Percentiles rank a stretch among this genome's conserved stretches.
These are phyloP conservation scores for Peribolospora baueri DNA, from an alignment of 768 basidiomycete genomes.

Conservation along the genomic window DNA sequence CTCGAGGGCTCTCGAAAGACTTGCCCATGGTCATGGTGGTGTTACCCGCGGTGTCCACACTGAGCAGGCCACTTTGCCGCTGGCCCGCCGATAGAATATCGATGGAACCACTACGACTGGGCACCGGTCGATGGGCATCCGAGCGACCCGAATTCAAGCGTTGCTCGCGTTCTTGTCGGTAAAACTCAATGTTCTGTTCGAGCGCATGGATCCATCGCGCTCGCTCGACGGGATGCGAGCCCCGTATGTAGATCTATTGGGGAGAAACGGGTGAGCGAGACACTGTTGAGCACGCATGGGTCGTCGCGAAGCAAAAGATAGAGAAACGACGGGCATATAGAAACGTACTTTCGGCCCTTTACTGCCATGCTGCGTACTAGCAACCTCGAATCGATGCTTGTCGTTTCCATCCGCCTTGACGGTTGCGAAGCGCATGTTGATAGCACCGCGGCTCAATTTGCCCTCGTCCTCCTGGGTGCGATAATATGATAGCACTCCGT, in stretches of 20 bases:
- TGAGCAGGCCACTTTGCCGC: too few relatives aligned
- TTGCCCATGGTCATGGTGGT: too few relatives aligned
- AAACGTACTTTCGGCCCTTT: constrained; percentile 12
- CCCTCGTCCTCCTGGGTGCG: constrained; percentile 75
- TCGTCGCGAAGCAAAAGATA: not conserved
- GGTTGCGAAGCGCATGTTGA: constrained; percentile 56
- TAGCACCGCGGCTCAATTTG: constrained; percentile 60
- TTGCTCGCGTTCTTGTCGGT: constrained; percentile 22
- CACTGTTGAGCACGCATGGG: not conserved
- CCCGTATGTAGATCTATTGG: constrained; percentile 34
- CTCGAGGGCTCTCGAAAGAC: too few relatives aligned
- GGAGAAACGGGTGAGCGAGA: not conserved
- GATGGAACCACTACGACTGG: too few relatives aligned
- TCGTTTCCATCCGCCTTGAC: constrained; percentile 28
- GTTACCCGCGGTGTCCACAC: too few relatives aligned
- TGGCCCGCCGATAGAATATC: too few relatives aligned
- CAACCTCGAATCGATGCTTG: constrained; percentile 59
- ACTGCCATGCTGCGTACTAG: constrained; percentile 20
- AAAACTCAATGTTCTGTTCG: constrained; percentile 45
- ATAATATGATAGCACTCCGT: constrained; percentile 37
- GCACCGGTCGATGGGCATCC: too few relatives aligned
- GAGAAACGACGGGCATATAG: constrained; percentile 17
- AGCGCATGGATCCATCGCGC: constrained; percentile 65
- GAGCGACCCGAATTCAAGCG: too few relatives aligned
- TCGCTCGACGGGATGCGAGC: constrained; percentile 71